Evolutionary conservation across 129 eudicot genomes (phyloP), one percentile per base, ranked within the genome.

Genomic region (Silybum marianum): DNA sequence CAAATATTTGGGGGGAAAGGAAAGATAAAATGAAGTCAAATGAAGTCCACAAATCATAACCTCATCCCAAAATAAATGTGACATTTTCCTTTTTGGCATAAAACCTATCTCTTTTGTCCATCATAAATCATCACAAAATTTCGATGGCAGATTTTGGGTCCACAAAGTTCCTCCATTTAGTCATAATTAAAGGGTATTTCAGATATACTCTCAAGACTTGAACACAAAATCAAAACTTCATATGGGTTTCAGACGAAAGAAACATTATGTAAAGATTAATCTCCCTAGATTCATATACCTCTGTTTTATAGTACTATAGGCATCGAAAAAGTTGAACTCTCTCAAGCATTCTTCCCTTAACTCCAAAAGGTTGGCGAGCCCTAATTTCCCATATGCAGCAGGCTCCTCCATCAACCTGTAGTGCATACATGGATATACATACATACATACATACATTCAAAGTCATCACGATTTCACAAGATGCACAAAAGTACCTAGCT

Each of bases 311-410:
- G 97, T 91, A 71, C 99, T 88, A 80, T 95, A 95, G 62, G 90
- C 94, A 88, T 95, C 99, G 76, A 85, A 85, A 85, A 95, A 95
- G 75, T 95, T 91, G 74, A 95, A 95, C 84, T 95, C 99, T 79
- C 99, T 88, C 88, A 95, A 91, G 82, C 99, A 95, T 82, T 95
- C 97, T 83, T 95, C 99, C 88, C 99, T 92, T 58, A 92, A 73
- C 84, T 95, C 99, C 85, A 95, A 82, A 82, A 95, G 99, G 86
- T 95, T 90, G 75, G 99, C 99, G 63, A 92, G 90, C 75, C 99
- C 99, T 78, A 95, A 73, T 80, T 95, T 95, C 65, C 97, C 98
- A 81, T 93, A 93, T 18, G 98, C 97, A 81, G 98, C 97, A 70
- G 98, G 98, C 89, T 94, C 98, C 88, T 94, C 98, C 89, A 90